Percentiles rank a stretch among this genome's conserved stretches.
These are phyloP conservation scores for Penicillium odoratum DNA, from an alignment of 495 filamentous ascomycete species.

Conservation along the genomic window DNA sequence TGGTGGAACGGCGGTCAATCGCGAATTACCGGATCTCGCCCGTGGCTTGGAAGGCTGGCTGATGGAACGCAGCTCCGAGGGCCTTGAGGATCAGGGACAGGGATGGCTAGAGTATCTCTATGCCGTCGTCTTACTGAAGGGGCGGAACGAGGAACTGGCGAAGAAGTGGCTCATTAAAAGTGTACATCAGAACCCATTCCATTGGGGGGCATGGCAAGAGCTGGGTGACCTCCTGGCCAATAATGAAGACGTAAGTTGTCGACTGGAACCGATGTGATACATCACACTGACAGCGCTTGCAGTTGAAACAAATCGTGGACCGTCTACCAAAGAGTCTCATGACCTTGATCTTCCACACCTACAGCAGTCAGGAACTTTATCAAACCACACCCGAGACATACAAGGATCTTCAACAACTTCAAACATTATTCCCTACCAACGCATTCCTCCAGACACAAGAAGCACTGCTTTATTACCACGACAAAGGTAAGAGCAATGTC, in stretches of 20 bases:
- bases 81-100: constrained; percentile 65
- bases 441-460: constrained; percentile 87
- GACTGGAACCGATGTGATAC: constrained; percentile 3
- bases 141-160: constrained; percentile 83
- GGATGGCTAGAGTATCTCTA: constrained; percentile 98
- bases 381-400: constrained; percentile 72
- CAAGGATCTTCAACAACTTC: constrained; percentile 69
- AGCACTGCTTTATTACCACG: constrained; percentile 86
- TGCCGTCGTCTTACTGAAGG: constrained; percentile 84
- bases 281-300: constrained; percentile 18
- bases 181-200: constrained; percentile 82
- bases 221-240: constrained; percentile 71
- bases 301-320: constrained; percentile 58
- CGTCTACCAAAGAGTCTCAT: constrained; percentile 86
- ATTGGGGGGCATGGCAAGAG: constrained; percentile 97
- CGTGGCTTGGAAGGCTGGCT: constrained; percentile 80
- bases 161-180: constrained; percentile 80
- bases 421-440: constrained; percentile 79
- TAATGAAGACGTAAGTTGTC: constrained; percentile 73
- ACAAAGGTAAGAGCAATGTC: constrained; percentile 53
- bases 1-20: constrained; percentile 77
- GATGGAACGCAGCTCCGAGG: constrained; percentile 55
- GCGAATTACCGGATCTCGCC: constrained; percentile 72
- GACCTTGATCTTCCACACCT: constrained; percentile 88
- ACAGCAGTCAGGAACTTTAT: constrained; percentile 87